A percentile compares a stretch with the other conserved stretches of the same genome.
These are phyloP conservation scores for Amoeboaphelidium protococcarum DNA, from an alignment of 371 early-diverging fungal genomes.

Conservation along the genomic window DNA sequence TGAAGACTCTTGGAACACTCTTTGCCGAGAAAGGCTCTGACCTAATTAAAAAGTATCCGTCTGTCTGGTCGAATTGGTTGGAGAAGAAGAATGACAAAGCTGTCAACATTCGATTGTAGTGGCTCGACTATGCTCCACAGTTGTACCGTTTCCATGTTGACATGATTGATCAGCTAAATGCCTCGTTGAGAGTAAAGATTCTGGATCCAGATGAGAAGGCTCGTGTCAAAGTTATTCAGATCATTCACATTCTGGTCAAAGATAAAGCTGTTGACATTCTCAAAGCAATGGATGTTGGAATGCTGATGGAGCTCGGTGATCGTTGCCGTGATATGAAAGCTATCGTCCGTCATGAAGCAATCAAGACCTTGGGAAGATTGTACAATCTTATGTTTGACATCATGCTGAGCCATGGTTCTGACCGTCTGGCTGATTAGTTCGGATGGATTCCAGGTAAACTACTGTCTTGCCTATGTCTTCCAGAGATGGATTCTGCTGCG, in stretches of 20 bases:
- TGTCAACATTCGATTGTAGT: background rate
- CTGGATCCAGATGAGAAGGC: background rate
- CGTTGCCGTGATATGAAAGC: background rate
- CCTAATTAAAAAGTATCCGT: background rate
- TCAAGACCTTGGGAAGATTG: background rate
- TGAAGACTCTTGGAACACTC: background rate
- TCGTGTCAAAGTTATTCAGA: background rate
- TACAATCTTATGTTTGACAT: background rate
- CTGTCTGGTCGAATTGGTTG: background rate
- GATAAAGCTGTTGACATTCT: background rate
- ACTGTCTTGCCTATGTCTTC: background rate
- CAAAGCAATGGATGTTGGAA: background rate
- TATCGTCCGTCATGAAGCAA: background rate
- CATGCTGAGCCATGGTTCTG: background rate
- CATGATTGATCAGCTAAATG: background rate
- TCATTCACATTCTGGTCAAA: background rate
- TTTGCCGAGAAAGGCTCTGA: background rate
- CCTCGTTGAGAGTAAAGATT: background rate
- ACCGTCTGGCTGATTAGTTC: background rate
- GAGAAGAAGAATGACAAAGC: background rate
- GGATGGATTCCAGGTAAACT: background rate
- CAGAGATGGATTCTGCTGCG: background rate
- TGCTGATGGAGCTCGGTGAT: background rate
- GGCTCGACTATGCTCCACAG: background rate
- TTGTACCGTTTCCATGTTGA: background rate